Conservation (phyloP, 2,329 filamentous ascomycete genomes). For the Ophiocordyceps sinensis region DNA sequence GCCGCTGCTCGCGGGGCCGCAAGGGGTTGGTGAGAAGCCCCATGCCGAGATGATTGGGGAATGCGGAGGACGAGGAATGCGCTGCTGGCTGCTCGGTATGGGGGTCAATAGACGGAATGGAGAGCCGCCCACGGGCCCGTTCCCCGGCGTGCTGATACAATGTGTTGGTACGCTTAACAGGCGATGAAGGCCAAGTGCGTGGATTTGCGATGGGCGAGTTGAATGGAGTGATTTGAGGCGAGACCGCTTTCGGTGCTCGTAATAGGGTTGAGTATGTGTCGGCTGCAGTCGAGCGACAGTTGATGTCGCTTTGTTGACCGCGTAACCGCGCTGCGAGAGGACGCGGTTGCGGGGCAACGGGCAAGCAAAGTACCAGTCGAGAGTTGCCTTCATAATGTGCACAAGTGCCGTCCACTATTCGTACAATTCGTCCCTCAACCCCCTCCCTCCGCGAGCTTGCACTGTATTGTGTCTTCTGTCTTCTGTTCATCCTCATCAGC, state of each 20-base stretch:
- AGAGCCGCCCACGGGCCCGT: neutral
- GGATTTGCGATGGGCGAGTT: no score
- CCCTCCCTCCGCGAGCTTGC: no score
- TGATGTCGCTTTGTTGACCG: neutral
- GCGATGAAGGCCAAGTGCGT: no score
- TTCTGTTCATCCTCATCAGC: no score
- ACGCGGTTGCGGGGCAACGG: neutral
- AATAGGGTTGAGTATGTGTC: neutral
- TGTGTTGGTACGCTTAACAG: no score
- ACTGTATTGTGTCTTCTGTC: no score
- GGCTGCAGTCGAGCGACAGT: neutral
- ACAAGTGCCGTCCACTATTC: neutral
- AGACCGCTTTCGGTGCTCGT: no score
- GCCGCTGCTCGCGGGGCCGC: slow-evolving; percentile 29
- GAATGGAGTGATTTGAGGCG: no score
- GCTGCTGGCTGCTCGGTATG: neutral
- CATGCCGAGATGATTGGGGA: slow-evolving; percentile 21
- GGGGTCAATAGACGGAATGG: neutral
- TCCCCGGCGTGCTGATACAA: no score
- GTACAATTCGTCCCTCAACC: no score
- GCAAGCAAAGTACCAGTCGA: no score
- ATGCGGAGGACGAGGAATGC: neutral
- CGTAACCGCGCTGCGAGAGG: neutral
- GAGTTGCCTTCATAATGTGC: no score
- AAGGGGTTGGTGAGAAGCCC: slow-evolving; percentile 32